phyloP scores from a whole-genome alignment of 345 rosid genomes.

The Rhodamnia argentea region DNA sequence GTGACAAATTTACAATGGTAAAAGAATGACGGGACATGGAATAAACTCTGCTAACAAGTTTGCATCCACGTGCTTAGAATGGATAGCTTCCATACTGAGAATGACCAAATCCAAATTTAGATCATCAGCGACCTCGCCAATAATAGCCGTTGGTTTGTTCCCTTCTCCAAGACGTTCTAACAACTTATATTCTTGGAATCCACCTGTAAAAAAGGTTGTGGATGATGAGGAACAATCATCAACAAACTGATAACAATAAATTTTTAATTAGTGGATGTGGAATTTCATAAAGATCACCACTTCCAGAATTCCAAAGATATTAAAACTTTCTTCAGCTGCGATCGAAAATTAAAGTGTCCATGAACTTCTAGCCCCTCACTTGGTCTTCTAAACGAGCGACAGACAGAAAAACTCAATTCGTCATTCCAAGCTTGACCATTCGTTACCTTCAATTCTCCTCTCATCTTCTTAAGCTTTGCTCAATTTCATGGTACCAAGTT shows the following conservation, averaged over 20 bases:
- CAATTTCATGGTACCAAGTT: neutral
- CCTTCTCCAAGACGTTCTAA: conserved; percentile 89
- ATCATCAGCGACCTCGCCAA: conserved; percentile 97
- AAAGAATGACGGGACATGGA: conserved; percentile 86
- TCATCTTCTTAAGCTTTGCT: neutral
- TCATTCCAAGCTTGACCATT: neutral
- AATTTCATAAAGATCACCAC: neutral
- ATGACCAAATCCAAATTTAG: conserved; percentile 76
- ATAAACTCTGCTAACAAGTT: conserved; percentile 87
- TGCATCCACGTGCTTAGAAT: conserved; percentile 93
- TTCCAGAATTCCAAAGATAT: neutral
- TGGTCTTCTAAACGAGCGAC: neutral
- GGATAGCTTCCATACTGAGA: conserved; percentile 96
- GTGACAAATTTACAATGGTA: conserved; percentile 41
- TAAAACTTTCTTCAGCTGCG: neutral
- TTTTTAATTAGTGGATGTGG: neutral
- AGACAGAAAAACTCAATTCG: neutral
- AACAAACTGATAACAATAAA: neutral
- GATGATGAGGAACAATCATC: neutral
- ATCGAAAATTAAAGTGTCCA: neutral
- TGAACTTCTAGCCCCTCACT: neutral
- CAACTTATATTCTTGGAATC: conserved; percentile 78
- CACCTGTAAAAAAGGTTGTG: conserved; percentile 27
- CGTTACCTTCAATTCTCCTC: neutral
- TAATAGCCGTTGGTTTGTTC: conserved; percentile 74